Conservation (phyloP, 305 asterid species). For the Fraxinus baroniana region DNA sequence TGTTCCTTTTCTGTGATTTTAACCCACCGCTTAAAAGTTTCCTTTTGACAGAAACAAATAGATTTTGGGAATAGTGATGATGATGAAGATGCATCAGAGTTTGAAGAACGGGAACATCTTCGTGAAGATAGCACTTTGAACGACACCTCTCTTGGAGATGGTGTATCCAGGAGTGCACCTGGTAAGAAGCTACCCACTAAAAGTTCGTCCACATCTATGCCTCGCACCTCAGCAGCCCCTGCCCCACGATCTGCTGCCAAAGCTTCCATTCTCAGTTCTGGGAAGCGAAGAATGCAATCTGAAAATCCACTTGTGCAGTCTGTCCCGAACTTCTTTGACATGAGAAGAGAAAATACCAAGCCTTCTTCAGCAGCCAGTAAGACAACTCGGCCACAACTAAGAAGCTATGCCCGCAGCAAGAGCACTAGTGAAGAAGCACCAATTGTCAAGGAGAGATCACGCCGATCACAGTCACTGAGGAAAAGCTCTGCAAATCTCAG, state of each 20-base stretch:
- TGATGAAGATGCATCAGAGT: slow-evolving; percentile 55
- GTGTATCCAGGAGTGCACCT: slow-evolving; percentile 41
- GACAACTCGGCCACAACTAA: slow-evolving; percentile 52
- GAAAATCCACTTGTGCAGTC: slow-evolving; percentile 90
- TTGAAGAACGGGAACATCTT: slow-evolving; percentile 37
- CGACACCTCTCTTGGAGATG: slow-evolving; percentile 45
- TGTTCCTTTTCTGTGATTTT: slow-evolving; percentile 45
- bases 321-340: slow-evolving; percentile 22
- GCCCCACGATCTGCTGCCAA: slow-evolving; percentile 55
- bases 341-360: slow-evolving; percentile 72
- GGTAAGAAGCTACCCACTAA: slow-evolving; percentile 66
- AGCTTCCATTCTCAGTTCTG: slow-evolving; percentile 45
- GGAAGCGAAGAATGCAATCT: slow-evolving; percentile 61
- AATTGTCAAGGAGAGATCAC: slow-evolving; percentile 57
- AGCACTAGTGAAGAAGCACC: slow-evolving; percentile 52
- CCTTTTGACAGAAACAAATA: slow-evolving; percentile 66
- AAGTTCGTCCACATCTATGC: slow-evolving; percentile 49
- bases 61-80: slow-evolving; percentile 66
- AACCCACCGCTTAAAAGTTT: slow-evolving; percentile 54
- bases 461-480: slow-evolving; percentile 52
- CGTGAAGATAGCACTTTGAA: slow-evolving; percentile 40
- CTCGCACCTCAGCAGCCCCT: slow-evolving; percentile 56
- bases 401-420: slow-evolving; percentile 69
- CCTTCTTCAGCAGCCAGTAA: slow-evolving; percentile 68
- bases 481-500: slow-evolving; percentile 55